phyloP scores from a whole-genome alignment of 1,139 yeast species.

The Yamadazyma dendronema region DNA sequence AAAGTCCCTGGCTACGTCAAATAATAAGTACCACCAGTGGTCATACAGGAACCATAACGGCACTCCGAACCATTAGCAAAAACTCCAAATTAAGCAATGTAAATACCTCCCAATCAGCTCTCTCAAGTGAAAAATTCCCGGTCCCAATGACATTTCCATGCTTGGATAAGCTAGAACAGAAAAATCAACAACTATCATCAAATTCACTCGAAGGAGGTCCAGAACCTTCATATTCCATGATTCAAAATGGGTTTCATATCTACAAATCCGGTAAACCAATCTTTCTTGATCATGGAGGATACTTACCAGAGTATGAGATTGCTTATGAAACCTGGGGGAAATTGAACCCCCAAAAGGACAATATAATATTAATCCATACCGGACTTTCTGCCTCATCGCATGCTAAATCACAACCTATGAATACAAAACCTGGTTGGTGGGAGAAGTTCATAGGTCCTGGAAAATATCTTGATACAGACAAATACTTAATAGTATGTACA shows the following conservation, averaged over 20 bases:
- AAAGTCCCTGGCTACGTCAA: too few species aligned
- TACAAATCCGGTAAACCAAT: slow-evolving; percentile 59
- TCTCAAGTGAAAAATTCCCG: neutral
- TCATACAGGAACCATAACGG: too few species aligned
- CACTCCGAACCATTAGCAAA: neutral
- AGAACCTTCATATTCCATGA: slow-evolving; percentile 78
- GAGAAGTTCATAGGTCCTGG: slow-evolving; percentile 89
- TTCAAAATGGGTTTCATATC: slow-evolving; percentile 64
- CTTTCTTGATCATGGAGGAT: slow-evolving; percentile 79
- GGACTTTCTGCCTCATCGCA: slow-evolving; percentile 93
- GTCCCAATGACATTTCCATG: slow-evolving; percentile 76
- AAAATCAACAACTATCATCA: slow-evolving; percentile 42
- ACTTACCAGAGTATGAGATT: slow-evolving; percentile 66
- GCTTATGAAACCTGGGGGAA: slow-evolving; percentile 94
- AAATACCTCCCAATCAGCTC: neutral
- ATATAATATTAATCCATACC: slow-evolving; percentile 80
- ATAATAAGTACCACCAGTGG: too few species aligned
- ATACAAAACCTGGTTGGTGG: slow-evolving; percentile 91
- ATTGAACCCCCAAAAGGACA: slow-evolving; percentile 58
- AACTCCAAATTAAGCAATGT: neutral
- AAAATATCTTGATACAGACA: slow-evolving; percentile 72
- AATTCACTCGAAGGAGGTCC: slow-evolving; percentile 68
- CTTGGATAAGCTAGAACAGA: slow-evolving; percentile 69
- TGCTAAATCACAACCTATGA: slow-evolving; percentile 79
- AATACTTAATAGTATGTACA: slow-evolving; percentile 81